These are phyloP conservation scores for Cymbopogon citratus DNA, from an alignment of 176 grass and related monocot species.

Conservation along the genomic window DNA sequence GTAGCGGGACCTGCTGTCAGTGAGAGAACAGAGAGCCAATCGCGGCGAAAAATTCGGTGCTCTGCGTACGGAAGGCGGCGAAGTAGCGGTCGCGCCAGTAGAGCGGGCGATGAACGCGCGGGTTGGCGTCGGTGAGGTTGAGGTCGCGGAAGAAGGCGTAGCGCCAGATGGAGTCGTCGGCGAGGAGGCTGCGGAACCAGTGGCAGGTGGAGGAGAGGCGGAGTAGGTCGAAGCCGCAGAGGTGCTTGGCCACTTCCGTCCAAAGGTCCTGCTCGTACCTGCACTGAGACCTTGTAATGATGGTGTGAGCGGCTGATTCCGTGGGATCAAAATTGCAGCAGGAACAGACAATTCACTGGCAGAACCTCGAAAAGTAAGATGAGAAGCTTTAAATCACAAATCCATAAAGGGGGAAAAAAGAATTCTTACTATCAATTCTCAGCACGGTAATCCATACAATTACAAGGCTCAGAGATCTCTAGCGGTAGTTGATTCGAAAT, in stretches of 20 bases:
- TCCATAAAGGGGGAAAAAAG: not conserved
- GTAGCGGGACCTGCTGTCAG: conserved; percentile 6
- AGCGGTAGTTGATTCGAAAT: too few relatives aligned
- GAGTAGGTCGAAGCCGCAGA: too few relatives aligned
- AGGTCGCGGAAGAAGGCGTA: too few relatives aligned
- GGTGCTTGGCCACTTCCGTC: too few relatives aligned
- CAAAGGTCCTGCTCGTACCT: not conserved
- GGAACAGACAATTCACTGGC: too few relatives aligned
- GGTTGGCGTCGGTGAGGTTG: not conserved
- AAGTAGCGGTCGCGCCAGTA: conserved; percentile 40
- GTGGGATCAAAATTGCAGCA: not conserved
- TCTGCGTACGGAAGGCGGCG: conserved; percentile 56
- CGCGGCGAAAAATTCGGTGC: not conserved
- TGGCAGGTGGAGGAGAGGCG: too few relatives aligned
- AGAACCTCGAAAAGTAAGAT: not conserved
- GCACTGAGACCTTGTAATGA: not conserved
- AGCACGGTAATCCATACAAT: too few relatives aligned
- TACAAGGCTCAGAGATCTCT: too few relatives aligned
- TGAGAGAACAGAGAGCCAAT: not conserved
- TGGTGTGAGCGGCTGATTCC: not conserved
- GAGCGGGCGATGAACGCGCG: conserved; percentile 19
- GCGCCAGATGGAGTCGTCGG: too few relatives aligned
- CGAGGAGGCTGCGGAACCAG: too few relatives aligned
- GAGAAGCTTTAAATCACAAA: not conserved
- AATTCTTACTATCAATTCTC: not conserved